Evolutionary conservation across 2,329 filamentous ascomycete species (phyloP).

Genomic region (Tolypocladium capitatum): DNA sequence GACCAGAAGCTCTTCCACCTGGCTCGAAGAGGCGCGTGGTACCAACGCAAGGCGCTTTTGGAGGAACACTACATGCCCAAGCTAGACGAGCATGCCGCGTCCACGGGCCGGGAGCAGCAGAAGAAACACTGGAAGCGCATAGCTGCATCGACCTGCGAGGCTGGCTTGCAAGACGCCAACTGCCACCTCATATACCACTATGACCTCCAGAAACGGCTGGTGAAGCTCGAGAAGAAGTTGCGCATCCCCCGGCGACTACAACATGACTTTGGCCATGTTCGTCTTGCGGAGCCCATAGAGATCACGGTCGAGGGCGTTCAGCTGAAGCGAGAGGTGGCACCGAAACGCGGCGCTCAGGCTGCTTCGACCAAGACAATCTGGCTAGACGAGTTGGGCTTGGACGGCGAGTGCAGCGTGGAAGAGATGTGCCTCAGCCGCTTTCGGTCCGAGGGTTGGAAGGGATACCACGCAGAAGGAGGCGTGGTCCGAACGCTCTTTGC

Average conservation of each 20-base stretch:
- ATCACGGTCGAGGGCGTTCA: conserved; percentile 66
- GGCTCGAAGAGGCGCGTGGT: conserved; percentile 79
- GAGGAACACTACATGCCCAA: conserved; percentile 91
- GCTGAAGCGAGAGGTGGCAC: conserved; percentile 46
- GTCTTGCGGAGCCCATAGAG: conserved; percentile 61
- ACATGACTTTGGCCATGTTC: conserved; percentile 84
- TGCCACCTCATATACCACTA: conserved; percentile 91
- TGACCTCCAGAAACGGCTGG: conserved; percentile 85
- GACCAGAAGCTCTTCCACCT: conserved; percentile 73
- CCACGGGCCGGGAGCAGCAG: conserved; percentile 33
- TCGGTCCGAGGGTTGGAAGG: conserved; percentile 74
- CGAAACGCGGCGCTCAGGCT: conserved; percentile 24
- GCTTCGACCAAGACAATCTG: conserved; percentile 66
- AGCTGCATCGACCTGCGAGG: conserved; percentile 70
- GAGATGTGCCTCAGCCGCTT: conserved; percentile 88
- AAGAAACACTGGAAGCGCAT: conserved; percentile 74
- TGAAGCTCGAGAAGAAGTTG: conserved; percentile 75
- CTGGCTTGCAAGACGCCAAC: conserved; percentile 71
- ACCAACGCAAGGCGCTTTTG: conserved; percentile 83
- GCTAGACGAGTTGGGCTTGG: conserved; percentile 61
- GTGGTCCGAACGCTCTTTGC: conserved; percentile 84
- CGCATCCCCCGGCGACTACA: conserved; percentile 75
- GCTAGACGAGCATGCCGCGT: conserved; percentile 30
- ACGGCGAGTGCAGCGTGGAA: conserved; percentile 75
- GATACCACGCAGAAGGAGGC: conserved; percentile 84